A percentile compares a stretch with the other conserved stretches of the same genome.
These are phyloP conservation scores for Aurifilum marmelostoma DNA, from an alignment of 2,329 filamentous ascomycete species.

Conservation along the genomic window DNA sequence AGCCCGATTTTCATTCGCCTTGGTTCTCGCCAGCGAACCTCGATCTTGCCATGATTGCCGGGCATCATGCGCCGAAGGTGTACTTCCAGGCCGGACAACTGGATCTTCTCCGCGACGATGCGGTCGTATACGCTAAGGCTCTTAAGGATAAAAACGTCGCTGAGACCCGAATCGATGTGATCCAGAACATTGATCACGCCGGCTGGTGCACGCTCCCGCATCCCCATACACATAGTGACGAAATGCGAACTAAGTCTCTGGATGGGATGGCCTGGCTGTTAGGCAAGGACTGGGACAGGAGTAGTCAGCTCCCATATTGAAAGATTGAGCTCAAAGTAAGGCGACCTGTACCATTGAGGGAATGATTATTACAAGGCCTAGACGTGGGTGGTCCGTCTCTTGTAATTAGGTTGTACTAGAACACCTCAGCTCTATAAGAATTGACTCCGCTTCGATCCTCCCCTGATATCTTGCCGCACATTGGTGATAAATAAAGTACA, in stretches of 20 bases:
- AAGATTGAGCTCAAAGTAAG: not conserved
- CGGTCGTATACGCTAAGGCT: constrained; percentile 16
- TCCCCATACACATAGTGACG: constrained; percentile 5
- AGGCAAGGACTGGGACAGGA: constrained; percentile 11
- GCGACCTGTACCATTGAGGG: no score
- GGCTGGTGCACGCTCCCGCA: constrained; percentile 7
- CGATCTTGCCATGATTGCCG: constrained; percentile 10
- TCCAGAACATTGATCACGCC: constrained; percentile 11
- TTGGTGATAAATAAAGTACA: no score
- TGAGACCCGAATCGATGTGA: constrained; percentile 15
- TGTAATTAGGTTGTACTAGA: not conserved
- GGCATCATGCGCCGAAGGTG: constrained; percentile 3
- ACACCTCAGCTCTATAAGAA: not conserved
- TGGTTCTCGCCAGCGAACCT: constrained; percentile 24
- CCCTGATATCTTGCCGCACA: no score
- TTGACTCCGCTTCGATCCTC: not conserved
- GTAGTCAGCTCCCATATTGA: constrained; percentile 13
- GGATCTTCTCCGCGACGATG: constrained; percentile 27
- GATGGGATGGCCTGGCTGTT: constrained; percentile 22
- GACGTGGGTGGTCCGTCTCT: not conserved
- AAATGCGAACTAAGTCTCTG: constrained; percentile 3
- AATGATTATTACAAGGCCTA: not conserved
- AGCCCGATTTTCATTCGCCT: constrained; percentile 17
- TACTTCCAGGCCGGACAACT: constrained; percentile 22
- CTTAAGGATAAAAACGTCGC: constrained; percentile 17